Evolutionary conservation across 1,284 basidiomycete genomes (phyloP).

Genomic region (Leccinum fuscescens): DNA sequence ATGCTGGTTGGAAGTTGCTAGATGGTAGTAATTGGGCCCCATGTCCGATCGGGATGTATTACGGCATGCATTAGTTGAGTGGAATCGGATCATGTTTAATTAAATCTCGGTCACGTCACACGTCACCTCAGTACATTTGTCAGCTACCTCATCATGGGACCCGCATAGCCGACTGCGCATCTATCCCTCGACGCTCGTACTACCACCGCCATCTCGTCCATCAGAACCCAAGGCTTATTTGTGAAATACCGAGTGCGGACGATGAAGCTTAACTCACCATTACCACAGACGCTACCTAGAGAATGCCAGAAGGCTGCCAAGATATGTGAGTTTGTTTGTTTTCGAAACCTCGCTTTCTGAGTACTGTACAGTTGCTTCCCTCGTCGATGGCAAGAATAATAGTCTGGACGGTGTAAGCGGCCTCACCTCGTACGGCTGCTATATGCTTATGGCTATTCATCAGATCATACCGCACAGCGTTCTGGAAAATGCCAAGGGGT

Average conservation of each 20-base stretch:
- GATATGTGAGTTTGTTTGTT: slow-evolving; percentile 52
- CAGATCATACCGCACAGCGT: slow-evolving; percentile 66
- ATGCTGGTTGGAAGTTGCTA: slow-evolving; percentile 53
- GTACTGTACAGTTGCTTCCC: slow-evolving; percentile 58
- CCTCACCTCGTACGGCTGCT: not conserved
- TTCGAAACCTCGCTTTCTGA: slow-evolving; percentile 9
- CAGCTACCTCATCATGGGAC: slow-evolving; percentile 13
- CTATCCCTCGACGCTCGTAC: not conserved
- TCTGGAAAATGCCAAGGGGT: slow-evolving; percentile 77
- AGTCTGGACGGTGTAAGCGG: slow-evolving; percentile 60
- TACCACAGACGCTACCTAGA: slow-evolving; percentile 70
- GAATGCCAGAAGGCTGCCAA: slow-evolving; percentile 75
- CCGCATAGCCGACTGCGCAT: slow-evolving; percentile 20
- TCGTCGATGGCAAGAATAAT: slow-evolving; percentile 68
- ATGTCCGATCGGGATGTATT: slow-evolving; percentile 64
- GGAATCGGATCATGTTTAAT: not conserved
- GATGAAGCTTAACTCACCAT: slow-evolving; percentile 66
- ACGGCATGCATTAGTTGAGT: not conserved
- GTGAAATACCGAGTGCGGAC: not conserved
- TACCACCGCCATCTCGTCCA: slow-evolving; percentile 3
- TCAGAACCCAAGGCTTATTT: not conserved
- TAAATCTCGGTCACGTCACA: slow-evolving; percentile 21
- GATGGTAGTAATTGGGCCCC: slow-evolving; percentile 51
- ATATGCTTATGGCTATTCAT: not conserved
- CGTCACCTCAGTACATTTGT: slow-evolving; percentile 22